Conservation (phyloP, 805 yeast genomes). For the Priceomyces carsonii region DNA sequence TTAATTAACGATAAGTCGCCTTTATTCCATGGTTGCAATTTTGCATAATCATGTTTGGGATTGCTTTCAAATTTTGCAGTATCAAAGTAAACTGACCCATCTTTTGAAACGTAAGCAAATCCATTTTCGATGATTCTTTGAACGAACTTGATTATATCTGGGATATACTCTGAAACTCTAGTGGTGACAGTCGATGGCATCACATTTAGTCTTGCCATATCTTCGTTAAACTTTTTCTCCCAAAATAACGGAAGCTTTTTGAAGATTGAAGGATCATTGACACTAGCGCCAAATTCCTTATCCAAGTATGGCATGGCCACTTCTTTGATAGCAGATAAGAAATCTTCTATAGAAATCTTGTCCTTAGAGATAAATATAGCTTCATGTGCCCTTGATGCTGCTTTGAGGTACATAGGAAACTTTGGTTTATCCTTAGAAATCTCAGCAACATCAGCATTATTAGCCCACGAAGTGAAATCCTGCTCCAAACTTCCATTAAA, state of each 20-base stretch:
- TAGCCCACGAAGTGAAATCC: conserved; percentile 55
- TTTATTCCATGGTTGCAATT: conserved; percentile 97
- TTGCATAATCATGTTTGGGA: conserved; percentile 82
- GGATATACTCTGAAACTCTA: conserved; percentile 92
- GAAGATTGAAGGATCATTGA: conserved; percentile 85
- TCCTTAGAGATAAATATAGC: conserved; percentile 37
- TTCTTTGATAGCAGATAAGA: conserved; percentile 62
- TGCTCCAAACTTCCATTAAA: conserved; percentile 23
- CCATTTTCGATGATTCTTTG: conserved; percentile 74
- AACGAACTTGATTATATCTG: conserved; percentile 85
- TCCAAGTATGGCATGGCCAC: conserved; percentile 77
- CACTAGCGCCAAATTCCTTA: conserved; percentile 65
- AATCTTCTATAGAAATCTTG: conserved; percentile 27
- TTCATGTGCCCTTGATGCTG: conserved; percentile 52
- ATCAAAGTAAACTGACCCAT: conserved; percentile 96
- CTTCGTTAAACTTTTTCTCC: conserved; percentile 83
- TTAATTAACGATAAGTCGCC: conserved; percentile 81
- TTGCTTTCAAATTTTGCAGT: conserved; percentile 75
- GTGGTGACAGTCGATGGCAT: conserved; percentile 84
- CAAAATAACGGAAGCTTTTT: conserved; percentile 80
- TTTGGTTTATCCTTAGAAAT: conserved; percentile 69
- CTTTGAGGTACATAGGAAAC: conserved; percentile 77
- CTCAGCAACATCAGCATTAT: conserved; percentile 47
- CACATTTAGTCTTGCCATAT: conserved; percentile 84
- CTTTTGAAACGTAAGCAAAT: conserved; percentile 77